phyloP scores from a whole-genome alignment of 495 filamentous ascomycete genomes.

The Tuber melanosporum region DNA sequence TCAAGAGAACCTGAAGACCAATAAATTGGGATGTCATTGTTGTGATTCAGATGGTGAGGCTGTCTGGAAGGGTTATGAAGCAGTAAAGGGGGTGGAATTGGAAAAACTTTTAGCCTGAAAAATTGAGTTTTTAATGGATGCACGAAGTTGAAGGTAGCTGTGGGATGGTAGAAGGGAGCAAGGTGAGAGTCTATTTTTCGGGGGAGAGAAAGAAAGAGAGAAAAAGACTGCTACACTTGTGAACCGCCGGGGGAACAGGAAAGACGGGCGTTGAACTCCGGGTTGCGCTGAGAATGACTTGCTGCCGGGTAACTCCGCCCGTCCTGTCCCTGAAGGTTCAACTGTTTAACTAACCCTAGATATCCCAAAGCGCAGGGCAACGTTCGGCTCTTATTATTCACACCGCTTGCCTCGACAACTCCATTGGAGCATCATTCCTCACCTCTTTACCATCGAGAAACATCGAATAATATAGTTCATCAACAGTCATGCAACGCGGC shows the following conservation, averaged over 20 bases:
- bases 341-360: neutral
- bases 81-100: neutral
- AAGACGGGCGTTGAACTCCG: neutral
- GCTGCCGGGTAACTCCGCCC: slow-evolving; percentile 22
- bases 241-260: neutral
- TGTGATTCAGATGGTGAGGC: slow-evolving; percentile 4
- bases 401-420: neutral
- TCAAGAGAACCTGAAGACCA: slow-evolving; percentile 71
- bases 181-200: neutral
- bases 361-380: neutral
- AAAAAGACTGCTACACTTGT: neutral
- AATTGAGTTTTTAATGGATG: neutral
- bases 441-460: neutral
- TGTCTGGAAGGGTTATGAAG: neutral
- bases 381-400: slow-evolving; percentile 1
- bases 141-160: neutral
- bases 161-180: neutral
- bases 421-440: neutral
- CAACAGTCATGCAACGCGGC: slow-evolving; percentile 27
- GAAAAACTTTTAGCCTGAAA: neutral
- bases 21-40: slow-evolving; percentile 65
- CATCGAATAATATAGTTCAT: neutral
- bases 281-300: slow-evolving; percentile 2
- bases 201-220: neutral
- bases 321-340: neutral